Base-by-base conservation (phyloP, 2,329 filamentous ascomycete genomes). In the Colletotrichum gloeosporioides region DNA sequence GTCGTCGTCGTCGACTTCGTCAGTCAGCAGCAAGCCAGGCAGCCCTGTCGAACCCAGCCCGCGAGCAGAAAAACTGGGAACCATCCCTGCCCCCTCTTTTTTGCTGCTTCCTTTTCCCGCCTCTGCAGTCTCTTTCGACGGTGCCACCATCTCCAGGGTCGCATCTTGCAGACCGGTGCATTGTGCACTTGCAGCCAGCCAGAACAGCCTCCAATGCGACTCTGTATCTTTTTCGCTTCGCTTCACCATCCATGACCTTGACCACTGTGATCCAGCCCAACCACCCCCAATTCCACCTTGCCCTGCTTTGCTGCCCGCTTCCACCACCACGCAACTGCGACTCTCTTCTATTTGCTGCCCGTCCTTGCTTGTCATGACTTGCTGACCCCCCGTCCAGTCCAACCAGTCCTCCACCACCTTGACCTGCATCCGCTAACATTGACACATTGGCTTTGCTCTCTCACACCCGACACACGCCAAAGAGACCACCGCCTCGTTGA, bases 51-150 rank as follows among this genome's bases (percentile, higher is more conserved):
- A 22, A 8, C 49, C 64, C 49, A 53, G 39, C 36, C 31, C 16
- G 53, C 65, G 12, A 36, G 13, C 53, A 22, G 31, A 70, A 34
- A 77, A 80, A 80, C 79, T 79, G 79, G 78, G 78, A 76, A 78
- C 61, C 44, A 79, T 55, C 78, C 77, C 72, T 75, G 72, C 61
- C 44, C 36, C 66, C 44, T 69, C 71, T 74, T 57, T 69, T 57
- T 8, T 25, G n/a, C 13, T 36, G 29, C 39, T 61, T 16, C 55
- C 18, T 15, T 49, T 67, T 32, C 29, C 25, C 18, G 4, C 32
- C 10, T 61, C 13, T 44, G 44, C 44, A 49, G 44, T 49, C 44
- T 49, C 44, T 49, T 22, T 53, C 44, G 44, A 53, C 27, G 32
- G 62, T 69, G 67, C 55, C 67, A 64, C 67, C 62, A 66, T 66